phyloP scores from a whole-genome alignment of 2,329 filamentous ascomycete genomes.

The Aspergillus clavatus region DNA sequence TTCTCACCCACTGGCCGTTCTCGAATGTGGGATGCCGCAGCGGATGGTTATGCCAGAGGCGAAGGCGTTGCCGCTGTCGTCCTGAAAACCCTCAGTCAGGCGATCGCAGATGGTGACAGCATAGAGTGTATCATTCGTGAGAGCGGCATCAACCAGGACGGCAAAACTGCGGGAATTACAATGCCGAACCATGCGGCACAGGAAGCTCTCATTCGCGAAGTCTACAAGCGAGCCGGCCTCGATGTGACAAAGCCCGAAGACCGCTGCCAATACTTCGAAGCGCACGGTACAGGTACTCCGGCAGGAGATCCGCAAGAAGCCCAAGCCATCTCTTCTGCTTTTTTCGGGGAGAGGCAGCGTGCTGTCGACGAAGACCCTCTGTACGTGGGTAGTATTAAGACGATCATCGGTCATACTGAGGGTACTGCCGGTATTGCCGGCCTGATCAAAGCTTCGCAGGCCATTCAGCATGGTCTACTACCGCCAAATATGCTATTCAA shows the following conservation, averaged over 20 bases:
- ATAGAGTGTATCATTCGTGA: constrained; percentile 27
- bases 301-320: constrained; percentile 9
- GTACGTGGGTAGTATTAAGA: constrained; percentile 13
- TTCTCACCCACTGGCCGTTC: constrained; percentile 27
- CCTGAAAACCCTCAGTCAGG: constrained; percentile 25
- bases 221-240: constrained; percentile 3
- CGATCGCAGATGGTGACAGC: constrained; percentile 24
- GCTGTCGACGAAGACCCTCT: constrained; percentile 6
- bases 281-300: constrained; percentile 10
- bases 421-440: constrained; percentile 12
- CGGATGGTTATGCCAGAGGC: constrained; percentile 30
- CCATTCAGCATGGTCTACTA: constrained; percentile 12
- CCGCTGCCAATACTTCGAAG: constrained; percentile 3
- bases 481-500: constrained; percentile 17
- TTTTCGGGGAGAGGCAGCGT: constrained; percentile 1
- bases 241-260: not conserved
- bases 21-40: constrained; percentile 22
- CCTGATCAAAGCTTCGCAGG: constrained; percentile 14
- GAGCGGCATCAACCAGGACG: constrained; percentile 21
- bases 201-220: constrained; percentile 3
- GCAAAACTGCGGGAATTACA: constrained; percentile 7
- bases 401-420: constrained; percentile 18
- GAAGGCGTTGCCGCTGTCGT: constrained; percentile 28
- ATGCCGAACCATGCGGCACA: constrained; percentile 1
- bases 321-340: constrained; percentile 4